Evolutionary conservation across 2,329 filamentous ascomycete species (phyloP).

Genomic region (Trichoderma polysporum): DNA sequence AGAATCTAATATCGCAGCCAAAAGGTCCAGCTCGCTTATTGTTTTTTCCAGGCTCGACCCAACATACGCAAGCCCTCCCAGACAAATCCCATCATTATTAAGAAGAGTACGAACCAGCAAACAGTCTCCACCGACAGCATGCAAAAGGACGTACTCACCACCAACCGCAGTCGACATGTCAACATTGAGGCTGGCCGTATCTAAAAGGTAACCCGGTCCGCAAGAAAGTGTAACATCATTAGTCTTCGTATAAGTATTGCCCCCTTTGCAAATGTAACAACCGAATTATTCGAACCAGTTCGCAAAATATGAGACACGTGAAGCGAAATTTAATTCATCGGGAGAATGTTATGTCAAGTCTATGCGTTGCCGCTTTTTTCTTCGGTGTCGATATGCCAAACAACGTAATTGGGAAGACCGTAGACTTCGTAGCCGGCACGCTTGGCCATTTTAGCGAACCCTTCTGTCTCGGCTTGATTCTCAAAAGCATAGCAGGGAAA

Average conservation of each 20-base stretch:
- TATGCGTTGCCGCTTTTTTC: constrained; percentile 83
- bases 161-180: constrained; percentile 15
- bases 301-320: constrained; percentile 28
- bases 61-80: constrained; percentile 21
- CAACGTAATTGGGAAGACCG: constrained; percentile 93
- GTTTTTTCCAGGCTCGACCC: constrained; percentile 7
- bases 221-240: constrained; percentile 27
- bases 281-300: constrained; percentile 24
- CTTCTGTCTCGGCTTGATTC: constrained; percentile 98
- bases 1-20: constrained; percentile 34
- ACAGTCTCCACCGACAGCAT: constrained; percentile 18
- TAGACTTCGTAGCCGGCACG: constrained; percentile 89
- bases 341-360: constrained; percentile 18
- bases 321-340: constrained; percentile 12
- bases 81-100: constrained; percentile 21
- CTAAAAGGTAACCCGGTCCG: constrained; percentile 12
- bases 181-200: constrained; percentile 19
- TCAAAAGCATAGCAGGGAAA: constrained; percentile 97
- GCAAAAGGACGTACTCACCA: constrained; percentile 18
- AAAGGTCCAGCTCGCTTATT: constrained; percentile 23
- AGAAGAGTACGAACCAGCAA: background rate
- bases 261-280: constrained; percentile 23
- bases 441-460: constrained; percentile 98
- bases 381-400: constrained; percentile 97
- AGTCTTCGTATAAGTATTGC: constrained; percentile 29